Conservation (phyloP, 495 filamentous ascomycete species). For the Trichocladium uniseriatum region DNA sequence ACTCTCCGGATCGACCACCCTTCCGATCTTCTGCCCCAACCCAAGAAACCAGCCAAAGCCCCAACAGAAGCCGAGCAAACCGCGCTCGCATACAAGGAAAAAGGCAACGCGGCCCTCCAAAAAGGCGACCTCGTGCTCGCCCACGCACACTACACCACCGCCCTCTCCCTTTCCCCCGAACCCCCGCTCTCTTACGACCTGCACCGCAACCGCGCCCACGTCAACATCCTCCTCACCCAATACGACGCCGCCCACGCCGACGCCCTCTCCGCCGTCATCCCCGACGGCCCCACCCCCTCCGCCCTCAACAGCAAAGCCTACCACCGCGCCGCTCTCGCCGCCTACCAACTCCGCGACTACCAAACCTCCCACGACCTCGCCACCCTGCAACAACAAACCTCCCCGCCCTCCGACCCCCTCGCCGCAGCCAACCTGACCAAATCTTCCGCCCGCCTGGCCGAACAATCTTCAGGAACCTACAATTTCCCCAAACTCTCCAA, state of each 20-base stretch:
- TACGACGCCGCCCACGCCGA: not conserved
- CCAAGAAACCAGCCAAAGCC: not conserved
- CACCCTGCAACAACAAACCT: not conserved
- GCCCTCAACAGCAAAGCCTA: conserved; percentile 1
- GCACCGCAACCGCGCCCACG: not conserved
- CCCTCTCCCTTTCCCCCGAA: not conserved
- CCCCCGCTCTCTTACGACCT: not conserved
- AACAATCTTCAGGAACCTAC: not conserved
- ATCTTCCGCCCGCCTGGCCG: not conserved
- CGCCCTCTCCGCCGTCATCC: not conserved
- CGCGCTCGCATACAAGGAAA: not conserved
- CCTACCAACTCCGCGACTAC: not conserved
- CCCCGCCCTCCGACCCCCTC: too few species aligned
- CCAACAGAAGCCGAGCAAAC: not conserved
- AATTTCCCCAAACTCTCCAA: not conserved
- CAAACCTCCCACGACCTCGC: not conserved
- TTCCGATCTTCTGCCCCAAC: not conserved
- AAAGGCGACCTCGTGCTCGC: not conserved
- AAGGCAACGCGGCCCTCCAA: not conserved
- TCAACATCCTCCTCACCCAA: not conserved
- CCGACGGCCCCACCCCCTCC: not conserved
- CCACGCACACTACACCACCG: not conserved
- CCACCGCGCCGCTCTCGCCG: not conserved
- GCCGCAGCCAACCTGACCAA: too few species aligned
- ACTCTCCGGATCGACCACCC: conserved; percentile 4